phyloP scores from a whole-genome alignment of 1,139 yeast genomes.

The Yamadazyma buinensis region DNA sequence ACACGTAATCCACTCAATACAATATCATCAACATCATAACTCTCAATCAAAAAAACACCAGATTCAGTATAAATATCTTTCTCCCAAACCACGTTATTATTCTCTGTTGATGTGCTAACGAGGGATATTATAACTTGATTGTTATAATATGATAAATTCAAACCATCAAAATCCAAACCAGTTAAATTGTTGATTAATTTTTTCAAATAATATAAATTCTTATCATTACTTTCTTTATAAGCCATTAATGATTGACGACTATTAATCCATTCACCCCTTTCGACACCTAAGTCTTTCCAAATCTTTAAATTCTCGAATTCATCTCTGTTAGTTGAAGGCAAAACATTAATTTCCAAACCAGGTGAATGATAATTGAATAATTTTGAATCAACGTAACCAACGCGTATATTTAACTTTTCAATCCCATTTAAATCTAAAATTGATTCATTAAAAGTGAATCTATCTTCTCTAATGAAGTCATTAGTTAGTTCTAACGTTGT shows the following conservation, averaged over 20 bases:
- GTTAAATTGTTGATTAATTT: neutral
- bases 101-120: neutral
- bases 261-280: conserved; percentile 18
- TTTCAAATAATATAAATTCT: too few relatives aligned
- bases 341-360: conserved; percentile 26
- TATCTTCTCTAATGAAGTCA: conserved; percentile 14
- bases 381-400: conserved; percentile 13
- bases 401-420: conserved; percentile 23
- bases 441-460: conserved; percentile 6
- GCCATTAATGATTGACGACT: conserved; percentile 20
- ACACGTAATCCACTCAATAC: conserved; percentile 35
- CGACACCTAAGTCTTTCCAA: conserved; percentile 16
- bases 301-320: conserved; percentile 22
- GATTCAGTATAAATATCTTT: conserved; percentile 23
- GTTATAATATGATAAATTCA: conserved; percentile 17
- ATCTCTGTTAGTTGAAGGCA: conserved; percentile 19
- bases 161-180: conserved; percentile 5
- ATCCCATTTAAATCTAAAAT: conserved; percentile 10
- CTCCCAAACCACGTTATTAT: conserved; percentile 8
- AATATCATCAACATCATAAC: conserved; percentile 30
- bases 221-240: conserved; percentile 9
- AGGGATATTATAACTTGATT: conserved; percentile 1
- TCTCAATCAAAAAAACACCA: conserved; percentile 33
- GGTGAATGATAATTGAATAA: conserved; percentile 23
- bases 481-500: neutral